A percentile compares a stretch with the other conserved stretches of the same genome.
Evolutionary conservation across 2,329 filamentous ascomycete genomes (phyloP).

Genomic region (Cladophialophora chaetospira): DNA sequence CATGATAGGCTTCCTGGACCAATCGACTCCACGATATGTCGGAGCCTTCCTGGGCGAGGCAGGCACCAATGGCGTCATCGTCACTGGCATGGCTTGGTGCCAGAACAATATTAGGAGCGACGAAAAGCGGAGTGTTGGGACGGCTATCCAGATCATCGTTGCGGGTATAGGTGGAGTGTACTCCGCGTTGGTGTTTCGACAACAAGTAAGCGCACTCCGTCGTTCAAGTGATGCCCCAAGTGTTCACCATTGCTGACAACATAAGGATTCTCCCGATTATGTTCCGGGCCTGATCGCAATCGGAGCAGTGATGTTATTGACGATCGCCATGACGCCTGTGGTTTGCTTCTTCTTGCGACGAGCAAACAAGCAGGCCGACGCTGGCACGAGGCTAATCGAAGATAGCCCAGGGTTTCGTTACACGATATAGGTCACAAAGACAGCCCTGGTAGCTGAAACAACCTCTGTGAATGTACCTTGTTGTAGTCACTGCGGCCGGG

Average conservation of each 20-base stretch:
- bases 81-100: not conserved
- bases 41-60: not conserved
- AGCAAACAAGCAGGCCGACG: not conserved
- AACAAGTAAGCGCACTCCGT: not conserved
- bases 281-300: not conserved
- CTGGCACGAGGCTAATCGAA: not conserved
- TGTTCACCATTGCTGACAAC: not conserved
- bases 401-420: not conserved
- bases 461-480: too few relatives aligned
- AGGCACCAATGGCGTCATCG: not conserved
- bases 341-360: not conserved
- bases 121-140: not conserved
- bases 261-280: not conserved
- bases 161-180: not conserved
- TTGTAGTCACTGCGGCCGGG: too few relatives aligned
- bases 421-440: not conserved
- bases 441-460: too few relatives aligned
- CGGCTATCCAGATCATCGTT: not conserved
- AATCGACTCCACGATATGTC: not conserved
- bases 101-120: slow-evolving; percentile 6
- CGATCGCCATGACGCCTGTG: not conserved
- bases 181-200: not conserved
- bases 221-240: not conserved
- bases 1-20: slow-evolving; percentile 56
- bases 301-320: not conserved